These are phyloP conservation scores for Cardamine chenopodiifolia DNA, from an alignment of 345 rosid genomes.

Conservation along the genomic window DNA sequence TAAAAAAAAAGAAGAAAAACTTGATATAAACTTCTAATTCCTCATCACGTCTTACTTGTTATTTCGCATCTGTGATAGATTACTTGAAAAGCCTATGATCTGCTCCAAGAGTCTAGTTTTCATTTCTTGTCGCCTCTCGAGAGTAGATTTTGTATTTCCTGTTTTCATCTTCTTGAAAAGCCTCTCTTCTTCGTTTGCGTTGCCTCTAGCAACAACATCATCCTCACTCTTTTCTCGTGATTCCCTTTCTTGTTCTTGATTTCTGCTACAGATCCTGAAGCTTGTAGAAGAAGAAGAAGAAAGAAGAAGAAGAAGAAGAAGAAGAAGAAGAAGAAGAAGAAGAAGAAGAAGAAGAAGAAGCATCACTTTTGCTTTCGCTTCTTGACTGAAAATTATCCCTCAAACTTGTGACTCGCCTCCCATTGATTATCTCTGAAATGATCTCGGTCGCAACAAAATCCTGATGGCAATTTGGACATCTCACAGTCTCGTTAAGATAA, in stretches of 20 bases:
- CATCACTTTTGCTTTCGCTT: neutral
- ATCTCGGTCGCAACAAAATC: conserved; percentile 3
- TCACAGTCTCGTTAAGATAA: conserved; percentile 10
- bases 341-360: neutral
- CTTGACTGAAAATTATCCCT: neutral
- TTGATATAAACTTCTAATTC: neutral
- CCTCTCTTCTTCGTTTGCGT: neutral
- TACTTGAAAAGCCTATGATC: neutral
- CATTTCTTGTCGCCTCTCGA: neutral
- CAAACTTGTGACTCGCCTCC: neutral
- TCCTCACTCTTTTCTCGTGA: neutral
- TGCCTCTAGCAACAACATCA: neutral
- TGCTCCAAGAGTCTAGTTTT: neutral
- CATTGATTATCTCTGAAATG: neutral
- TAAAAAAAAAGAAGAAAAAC: neutral
- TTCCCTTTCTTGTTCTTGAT: neutral
- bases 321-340: too few species aligned
- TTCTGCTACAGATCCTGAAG: neutral
- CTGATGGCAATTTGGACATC: conserved; percentile 17
- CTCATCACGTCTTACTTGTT: neutral
- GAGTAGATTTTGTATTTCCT: neutral
- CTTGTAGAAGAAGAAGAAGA: neutral
- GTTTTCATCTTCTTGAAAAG: neutral
- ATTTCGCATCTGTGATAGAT: neutral
- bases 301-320: too few species aligned